Conservation (phyloP, 2,329 filamentous ascomycete species). For the Podosphaera aphanis region DNA sequence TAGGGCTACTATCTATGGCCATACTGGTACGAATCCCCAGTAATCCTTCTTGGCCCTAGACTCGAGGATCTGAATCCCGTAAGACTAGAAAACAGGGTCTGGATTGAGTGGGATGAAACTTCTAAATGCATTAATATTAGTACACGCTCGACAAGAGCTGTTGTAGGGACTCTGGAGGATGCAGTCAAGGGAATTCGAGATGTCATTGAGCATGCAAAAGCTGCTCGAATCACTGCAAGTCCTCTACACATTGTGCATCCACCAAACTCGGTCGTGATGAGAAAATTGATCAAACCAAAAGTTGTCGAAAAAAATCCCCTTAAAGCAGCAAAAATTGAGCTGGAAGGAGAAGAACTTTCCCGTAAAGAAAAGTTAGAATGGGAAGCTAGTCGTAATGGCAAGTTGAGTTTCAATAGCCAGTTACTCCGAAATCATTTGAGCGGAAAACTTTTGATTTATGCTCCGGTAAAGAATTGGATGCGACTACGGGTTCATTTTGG, state of each 20-base stretch:
- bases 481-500: constrained; percentile 16
- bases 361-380: constrained; percentile 5
- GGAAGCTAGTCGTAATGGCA: constrained; percentile 3
- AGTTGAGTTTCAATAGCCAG: constrained; percentile 4
- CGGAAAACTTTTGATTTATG: constrained; percentile 7
- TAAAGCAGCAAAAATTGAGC: constrained; percentile 3
- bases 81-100: not conserved
- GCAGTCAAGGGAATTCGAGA: constrained; percentile 7
- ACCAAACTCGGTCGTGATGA: constrained; percentile 6
- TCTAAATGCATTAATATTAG: constrained; percentile 1
- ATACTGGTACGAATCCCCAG: not conserved
- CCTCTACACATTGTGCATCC: constrained; percentile 11
- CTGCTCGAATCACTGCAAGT: constrained; percentile 5
- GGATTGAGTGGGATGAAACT: constrained; percentile 1
- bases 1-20: constrained; percentile 3
- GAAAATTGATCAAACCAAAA: constrained; percentile 4
- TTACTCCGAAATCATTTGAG: constrained; percentile 7
- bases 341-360: constrained; percentile 6
- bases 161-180: not conserved
- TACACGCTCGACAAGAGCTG: not conserved
- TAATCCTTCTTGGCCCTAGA: not conserved
- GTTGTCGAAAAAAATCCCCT: not conserved
- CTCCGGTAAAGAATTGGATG: constrained; percentile 11
- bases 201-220: constrained; percentile 7
- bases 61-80: constrained; percentile 1